Conservation (phyloP, 306 rosid genomes). For the Castanopsis chinensis region DNA sequence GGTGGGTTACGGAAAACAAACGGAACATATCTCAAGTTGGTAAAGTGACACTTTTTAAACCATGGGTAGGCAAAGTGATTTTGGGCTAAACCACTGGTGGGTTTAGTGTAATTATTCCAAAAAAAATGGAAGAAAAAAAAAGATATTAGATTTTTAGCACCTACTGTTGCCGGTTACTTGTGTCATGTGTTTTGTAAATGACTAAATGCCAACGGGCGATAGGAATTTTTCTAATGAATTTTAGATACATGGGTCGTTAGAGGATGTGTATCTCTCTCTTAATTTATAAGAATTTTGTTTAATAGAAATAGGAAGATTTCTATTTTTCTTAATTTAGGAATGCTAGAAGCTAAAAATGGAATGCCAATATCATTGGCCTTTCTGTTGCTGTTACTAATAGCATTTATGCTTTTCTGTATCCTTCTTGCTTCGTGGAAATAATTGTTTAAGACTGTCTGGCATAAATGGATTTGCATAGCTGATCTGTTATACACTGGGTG, state of each 20-base stretch:
- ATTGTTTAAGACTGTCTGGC: neutral
- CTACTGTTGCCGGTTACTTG: neutral
- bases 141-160: neutral
- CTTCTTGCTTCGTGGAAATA: neutral
- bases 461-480: neutral
- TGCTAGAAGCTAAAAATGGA: neutral
- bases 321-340: neutral
- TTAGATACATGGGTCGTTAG: neutral
- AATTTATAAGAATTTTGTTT: neutral
- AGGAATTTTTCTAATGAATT: neutral
- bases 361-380: neutral
- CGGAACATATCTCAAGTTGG: no score
- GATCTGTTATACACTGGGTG: slow-evolving; percentile 19
- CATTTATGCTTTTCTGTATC: slow-evolving; percentile 13
- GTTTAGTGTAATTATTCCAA: no score
- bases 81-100: no score
- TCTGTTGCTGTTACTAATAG: neutral
- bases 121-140: no score
- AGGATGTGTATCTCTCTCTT: neutral
- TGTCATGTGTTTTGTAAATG: neutral
- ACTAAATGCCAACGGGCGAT: neutral
- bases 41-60: no score
- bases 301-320: neutral
- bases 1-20: no score
- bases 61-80: no score